Percentiles rank a stretch among this genome's conserved stretches.
Conservation (phyloP, 106 monocot genomes). For the Amphibolis antarctica region DNA sequence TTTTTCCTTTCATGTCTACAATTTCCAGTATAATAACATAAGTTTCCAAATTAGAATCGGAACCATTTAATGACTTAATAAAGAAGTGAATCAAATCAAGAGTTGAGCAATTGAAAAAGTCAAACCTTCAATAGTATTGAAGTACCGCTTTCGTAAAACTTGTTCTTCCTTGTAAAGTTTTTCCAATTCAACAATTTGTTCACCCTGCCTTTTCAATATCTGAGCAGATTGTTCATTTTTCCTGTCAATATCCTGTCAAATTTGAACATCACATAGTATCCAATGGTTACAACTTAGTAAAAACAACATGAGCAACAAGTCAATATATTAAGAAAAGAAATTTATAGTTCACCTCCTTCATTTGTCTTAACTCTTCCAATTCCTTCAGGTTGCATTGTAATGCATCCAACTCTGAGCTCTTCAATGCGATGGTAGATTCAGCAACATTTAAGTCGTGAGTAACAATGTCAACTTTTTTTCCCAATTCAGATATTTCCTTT, state of each 20-base stretch:
- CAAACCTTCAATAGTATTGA: constrained; percentile 94
- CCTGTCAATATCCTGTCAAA: constrained; percentile 78
- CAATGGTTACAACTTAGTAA: background rate
- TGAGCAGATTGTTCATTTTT: constrained; percentile 91
- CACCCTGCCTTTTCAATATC: constrained; percentile 83
- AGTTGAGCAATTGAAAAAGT: background rate
- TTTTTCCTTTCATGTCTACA: constrained; percentile 98
- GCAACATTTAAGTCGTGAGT: constrained; percentile 31
- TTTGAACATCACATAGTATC: background rate
- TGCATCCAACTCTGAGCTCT: constrained; percentile 51
- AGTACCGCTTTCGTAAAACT: constrained; percentile 79
- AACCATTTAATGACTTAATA: background rate
- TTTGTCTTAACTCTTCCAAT: constrained; percentile 81
- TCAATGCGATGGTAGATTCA: constrained; percentile 50
- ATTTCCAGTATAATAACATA: background rate
- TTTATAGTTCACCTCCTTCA: constrained; percentile 56
- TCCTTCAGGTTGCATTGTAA: constrained; percentile 65
- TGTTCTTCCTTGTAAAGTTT: constrained; percentile 91
- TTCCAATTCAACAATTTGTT: constrained; percentile 75
- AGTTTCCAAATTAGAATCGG: background rate
- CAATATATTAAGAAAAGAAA: no score
- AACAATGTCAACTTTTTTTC: constrained; percentile 41
- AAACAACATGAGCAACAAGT: no score
- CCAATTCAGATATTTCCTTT: constrained; percentile 44
- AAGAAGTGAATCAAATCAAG: background rate